These are phyloP conservation scores for Epicoccum nigrum DNA, from an alignment of 2,329 filamentous ascomycete species.

Conservation along the genomic window DNA sequence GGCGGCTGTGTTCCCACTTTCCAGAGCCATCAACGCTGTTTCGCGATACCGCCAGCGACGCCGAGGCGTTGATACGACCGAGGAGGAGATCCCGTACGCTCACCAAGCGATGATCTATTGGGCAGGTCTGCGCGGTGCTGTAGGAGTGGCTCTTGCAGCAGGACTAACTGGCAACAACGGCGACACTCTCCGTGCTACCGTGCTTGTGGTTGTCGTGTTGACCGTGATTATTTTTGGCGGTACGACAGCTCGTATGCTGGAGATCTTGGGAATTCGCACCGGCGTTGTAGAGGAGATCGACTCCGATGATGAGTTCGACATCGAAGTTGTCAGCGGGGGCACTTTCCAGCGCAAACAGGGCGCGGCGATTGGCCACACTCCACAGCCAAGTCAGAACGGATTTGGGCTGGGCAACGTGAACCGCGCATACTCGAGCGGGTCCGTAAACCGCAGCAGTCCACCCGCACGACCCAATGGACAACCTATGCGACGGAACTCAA, in stretches of 20 bases:
- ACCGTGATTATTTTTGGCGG: constrained; percentile 99
- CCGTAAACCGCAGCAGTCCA: constrained; percentile 58
- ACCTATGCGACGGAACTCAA: constrained; percentile 59
- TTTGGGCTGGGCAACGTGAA: constrained; percentile 61
- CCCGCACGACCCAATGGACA: constrained; percentile 49
- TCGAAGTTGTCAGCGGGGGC: constrained; percentile 71
- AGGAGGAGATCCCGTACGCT: constrained; percentile 89
- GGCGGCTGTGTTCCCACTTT: constrained; percentile 93
- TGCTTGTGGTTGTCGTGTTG: constrained; percentile 95
- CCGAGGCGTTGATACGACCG: constrained; percentile 70
- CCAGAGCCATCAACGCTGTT: constrained; percentile 87
- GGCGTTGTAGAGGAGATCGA: constrained; percentile 97
- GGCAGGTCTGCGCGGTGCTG: constrained; percentile 93
- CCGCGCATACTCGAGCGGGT: constrained; percentile 63
- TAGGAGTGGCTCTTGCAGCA: constrained; percentile 92
- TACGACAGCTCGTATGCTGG: constrained; percentile 95
- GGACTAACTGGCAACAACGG: constrained; percentile 83
- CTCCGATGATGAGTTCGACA: constrained; percentile 98
- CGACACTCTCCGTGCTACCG: constrained; percentile 85
- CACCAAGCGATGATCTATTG: constrained; percentile 99
- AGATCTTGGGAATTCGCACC: constrained; percentile 94
- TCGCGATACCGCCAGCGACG: constrained; percentile 83
- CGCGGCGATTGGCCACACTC: constrained; percentile 76
- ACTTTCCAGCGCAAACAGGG: constrained; percentile 83
- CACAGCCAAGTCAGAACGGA: constrained; percentile 62